Base-by-base conservation (phyloP, 257 asterid genomes). In the Mitragyna speciosa region DNA sequence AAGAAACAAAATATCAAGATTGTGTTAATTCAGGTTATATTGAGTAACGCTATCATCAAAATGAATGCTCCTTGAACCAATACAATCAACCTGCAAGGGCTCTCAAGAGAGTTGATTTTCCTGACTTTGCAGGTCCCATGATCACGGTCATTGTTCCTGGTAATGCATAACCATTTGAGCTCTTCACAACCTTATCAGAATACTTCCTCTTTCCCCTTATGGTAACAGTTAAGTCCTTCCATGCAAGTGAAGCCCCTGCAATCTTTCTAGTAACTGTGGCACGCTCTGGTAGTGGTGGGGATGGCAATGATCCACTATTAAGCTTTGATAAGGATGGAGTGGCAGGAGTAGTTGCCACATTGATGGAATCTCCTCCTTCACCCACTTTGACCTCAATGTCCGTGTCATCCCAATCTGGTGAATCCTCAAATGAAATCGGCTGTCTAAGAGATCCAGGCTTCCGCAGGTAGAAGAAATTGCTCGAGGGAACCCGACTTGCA, bases 111-210 rank as follows among this genome's bases (percentile, higher is more conserved):
- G 99, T 94, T n/a, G 99, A 96, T 89, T 96, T 96, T 70, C 99
- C 99, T 0, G 99, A 94, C 84, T 92, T 96, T 51, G 99, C 97
- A 22, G 99, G 99, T 69, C 98, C 99, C 99, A 96, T 96, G 49
- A 94, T 94, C 26, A 96, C 99, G 0, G 99, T 96, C 96, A 96
- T 96, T n/a, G 98, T 94, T 45, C 99, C 99, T 0, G 97, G 98
- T 79, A 94, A 80, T 26, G 96, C 98, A 79, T 92, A 96, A 56
- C 99, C 99, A 78, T 91, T 92, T 5, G 97, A 96, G 81, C 94
- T 96, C 89, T 94, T 96, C 43, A 96, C 85, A 65, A 96, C 97
- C 92, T 86, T 94, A 48, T 96, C 97, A 15, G 99, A 96, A 80
- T 96, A 96, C 81, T 88, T 89, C 78, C 99, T 85, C 64, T 96